Evolutionary conservation across 2,329 filamentous ascomycete genomes (phyloP).

Genomic region (Arthrobotrys conoides): DNA sequence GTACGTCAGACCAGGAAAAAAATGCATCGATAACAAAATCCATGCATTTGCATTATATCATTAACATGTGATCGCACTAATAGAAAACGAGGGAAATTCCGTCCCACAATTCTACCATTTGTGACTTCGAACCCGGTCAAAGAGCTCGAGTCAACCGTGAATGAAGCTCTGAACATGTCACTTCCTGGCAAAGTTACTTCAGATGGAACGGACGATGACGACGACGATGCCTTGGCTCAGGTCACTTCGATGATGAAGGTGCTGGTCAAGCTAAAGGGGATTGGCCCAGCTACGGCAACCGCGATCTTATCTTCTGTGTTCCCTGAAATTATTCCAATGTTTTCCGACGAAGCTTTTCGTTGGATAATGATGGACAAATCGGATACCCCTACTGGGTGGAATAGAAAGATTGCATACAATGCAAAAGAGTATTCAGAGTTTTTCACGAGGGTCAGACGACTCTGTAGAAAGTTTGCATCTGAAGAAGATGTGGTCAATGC

Average conservation of each 20-base stretch:
- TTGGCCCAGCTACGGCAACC: conserved; percentile 84
- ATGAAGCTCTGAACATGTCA: conserved; percentile 40
- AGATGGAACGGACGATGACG: conserved; percentile 71
- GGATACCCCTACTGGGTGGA: conserved; percentile 68
- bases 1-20: conserved; percentile 7
- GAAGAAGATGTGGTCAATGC: conserved; percentile 32
- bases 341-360: conserved; percentile 83
- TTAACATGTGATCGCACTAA: background rate
- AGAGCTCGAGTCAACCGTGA: conserved; percentile 70
- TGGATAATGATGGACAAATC: conserved; percentile 76
- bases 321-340: conserved; percentile 76
- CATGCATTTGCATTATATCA: background rate
- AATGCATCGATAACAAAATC: background rate
- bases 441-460: conserved; percentile 64
- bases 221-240: conserved; percentile 64
- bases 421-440: conserved; percentile 77
- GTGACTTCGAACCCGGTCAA: conserved; percentile 73
- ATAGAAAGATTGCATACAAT: conserved; percentile 77
- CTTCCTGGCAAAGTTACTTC: conserved; percentile 64
- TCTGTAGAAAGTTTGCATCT: conserved; percentile 42
- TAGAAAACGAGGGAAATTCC: conserved; percentile 71
- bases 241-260: conserved; percentile 70
- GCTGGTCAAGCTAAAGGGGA: conserved; percentile 77
- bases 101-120: conserved; percentile 69
- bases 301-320: conserved; percentile 78